phyloP scores from a whole-genome alignment of 2,329 filamentous ascomycete species.

The Pochonia chlamydosporia region DNA sequence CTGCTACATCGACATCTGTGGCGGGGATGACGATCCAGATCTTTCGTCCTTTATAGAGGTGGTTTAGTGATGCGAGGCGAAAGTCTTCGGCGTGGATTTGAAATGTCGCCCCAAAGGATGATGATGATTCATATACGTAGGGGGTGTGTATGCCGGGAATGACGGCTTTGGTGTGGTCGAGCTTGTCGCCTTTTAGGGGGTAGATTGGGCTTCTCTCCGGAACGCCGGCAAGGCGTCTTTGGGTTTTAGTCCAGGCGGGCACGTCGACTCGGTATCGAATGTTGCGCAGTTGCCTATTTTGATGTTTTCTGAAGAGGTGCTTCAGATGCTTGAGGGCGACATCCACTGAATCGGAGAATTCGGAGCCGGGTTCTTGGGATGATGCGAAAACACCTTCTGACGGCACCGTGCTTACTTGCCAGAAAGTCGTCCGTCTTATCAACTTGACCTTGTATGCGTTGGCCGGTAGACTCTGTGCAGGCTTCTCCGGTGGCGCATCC shows the following conservation, averaged over 20 bases:
- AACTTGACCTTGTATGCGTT: slow-evolving; percentile 31
- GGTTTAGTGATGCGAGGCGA: slow-evolving; percentile 31
- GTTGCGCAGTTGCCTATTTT: slow-evolving; percentile 28
- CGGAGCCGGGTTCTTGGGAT: slow-evolving; percentile 16
- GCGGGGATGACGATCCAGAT: slow-evolving; percentile 34
- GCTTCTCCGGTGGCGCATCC: slow-evolving; percentile 26
- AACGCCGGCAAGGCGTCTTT: slow-evolving; percentile 29
- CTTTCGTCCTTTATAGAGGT: slow-evolving; percentile 33
- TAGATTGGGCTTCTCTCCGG: slow-evolving; percentile 31
- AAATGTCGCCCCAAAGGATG: slow-evolving; percentile 32
- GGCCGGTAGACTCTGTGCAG: slow-evolving; percentile 21
- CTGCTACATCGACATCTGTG: slow-evolving; percentile 28
- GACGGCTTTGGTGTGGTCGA: slow-evolving; percentile 30
- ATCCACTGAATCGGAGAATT: slow-evolving; percentile 18
- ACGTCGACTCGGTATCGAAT: slow-evolving; percentile 33
- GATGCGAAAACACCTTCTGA: slow-evolving; percentile 26
- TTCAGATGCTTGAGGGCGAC: slow-evolving; percentile 26
- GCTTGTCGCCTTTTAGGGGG: slow-evolving; percentile 29
- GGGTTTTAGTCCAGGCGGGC: slow-evolving; percentile 30
- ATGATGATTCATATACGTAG: slow-evolving; percentile 34
- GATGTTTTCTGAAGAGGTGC: slow-evolving; percentile 29
- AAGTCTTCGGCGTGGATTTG: slow-evolving; percentile 36
- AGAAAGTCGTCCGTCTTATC: slow-evolving; percentile 28
- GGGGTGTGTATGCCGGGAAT: slow-evolving; percentile 35
- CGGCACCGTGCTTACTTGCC: slow-evolving; percentile 29